Conservation (phyloP, 805 yeast species). For the Candida dajiaensis region DNA sequence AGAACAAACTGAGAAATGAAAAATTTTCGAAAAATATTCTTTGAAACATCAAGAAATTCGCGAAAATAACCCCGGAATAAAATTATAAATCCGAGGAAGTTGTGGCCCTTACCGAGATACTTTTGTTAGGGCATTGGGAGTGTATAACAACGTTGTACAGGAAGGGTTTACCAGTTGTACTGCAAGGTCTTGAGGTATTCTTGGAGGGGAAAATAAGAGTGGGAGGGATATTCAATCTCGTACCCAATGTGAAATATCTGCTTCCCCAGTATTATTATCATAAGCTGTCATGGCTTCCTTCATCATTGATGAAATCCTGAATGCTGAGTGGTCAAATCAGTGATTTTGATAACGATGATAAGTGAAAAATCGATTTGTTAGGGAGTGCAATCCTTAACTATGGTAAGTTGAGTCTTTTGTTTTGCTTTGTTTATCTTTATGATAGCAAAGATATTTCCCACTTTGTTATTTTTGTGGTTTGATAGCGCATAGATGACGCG, state of each 20-base stretch:
- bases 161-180: no score
- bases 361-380: background rate
- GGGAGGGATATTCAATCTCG: no score
- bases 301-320: background rate
- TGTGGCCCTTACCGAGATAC: background rate
- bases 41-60: background rate
- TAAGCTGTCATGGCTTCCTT: no score
- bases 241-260: no score
- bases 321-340: background rate
- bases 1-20: background rate
- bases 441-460: no score
- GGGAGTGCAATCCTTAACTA: background rate
- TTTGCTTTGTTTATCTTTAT: no score
- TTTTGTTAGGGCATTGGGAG: background rate
- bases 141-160: no score
- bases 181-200: no score
- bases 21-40: background rate
- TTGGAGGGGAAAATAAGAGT: no score
- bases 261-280: no score
- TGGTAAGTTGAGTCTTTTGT: background rate
- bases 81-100: background rate
- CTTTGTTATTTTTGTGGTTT: no score
- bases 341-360: background rate
- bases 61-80: background rate
- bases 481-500: no score